Conservation (phyloP, 352 stramenopile species). For the Globisporangium paroecandrum region DNA sequence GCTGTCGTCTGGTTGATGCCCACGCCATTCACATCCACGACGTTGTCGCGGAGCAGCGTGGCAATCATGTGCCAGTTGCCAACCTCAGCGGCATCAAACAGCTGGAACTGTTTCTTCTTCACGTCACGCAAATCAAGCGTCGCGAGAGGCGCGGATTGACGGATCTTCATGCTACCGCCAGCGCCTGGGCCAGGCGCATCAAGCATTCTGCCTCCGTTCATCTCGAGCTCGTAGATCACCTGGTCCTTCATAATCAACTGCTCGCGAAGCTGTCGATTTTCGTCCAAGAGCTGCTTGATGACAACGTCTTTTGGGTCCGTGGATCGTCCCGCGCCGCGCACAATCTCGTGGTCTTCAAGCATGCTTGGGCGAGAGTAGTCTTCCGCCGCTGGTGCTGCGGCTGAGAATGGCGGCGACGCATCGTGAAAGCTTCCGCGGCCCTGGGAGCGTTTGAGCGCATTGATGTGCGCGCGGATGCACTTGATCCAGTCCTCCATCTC, state of each 20-base stretch:
- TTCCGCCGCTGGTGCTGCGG: slow-evolving; percentile 31
- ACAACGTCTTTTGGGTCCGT: slow-evolving; percentile 85
- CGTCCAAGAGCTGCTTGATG: slow-evolving; percentile 84
- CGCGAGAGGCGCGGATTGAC: slow-evolving; percentile 66
- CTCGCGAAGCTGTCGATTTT: slow-evolving; percentile 74
- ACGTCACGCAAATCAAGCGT: slow-evolving; percentile 82
- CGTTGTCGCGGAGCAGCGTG: slow-evolving; percentile 75
- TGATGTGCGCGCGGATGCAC: slow-evolving; percentile 76
- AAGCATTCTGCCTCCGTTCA: slow-evolving; percentile 44
- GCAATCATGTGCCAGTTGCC: slow-evolving; percentile 82
- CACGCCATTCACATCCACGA: slow-evolving; percentile 84
- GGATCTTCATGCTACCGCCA: slow-evolving; percentile 26
- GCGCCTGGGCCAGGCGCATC: slow-evolving; percentile 20
- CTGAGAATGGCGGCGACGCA: slow-evolving; percentile 25
- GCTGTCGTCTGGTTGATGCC: slow-evolving; percentile 85
- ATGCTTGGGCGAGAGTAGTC: slow-evolving; percentile 84
- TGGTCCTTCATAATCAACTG: slow-evolving; percentile 80
- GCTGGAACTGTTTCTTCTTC: slow-evolving; percentile 88
- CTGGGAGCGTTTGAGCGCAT: slow-evolving; percentile 52
- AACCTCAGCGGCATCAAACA: slow-evolving; percentile 82
- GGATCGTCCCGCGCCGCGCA: slow-evolving; percentile 71
- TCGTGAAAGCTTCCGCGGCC: slow-evolving; percentile 68
- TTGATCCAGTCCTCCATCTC: slow-evolving; percentile 89
- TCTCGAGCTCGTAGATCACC: slow-evolving; percentile 82
- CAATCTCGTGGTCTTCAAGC: slow-evolving; percentile 81